Evolutionary conservation across 768 basidiomycete species (phyloP).

Genomic region (Russula sp.): DNA sequence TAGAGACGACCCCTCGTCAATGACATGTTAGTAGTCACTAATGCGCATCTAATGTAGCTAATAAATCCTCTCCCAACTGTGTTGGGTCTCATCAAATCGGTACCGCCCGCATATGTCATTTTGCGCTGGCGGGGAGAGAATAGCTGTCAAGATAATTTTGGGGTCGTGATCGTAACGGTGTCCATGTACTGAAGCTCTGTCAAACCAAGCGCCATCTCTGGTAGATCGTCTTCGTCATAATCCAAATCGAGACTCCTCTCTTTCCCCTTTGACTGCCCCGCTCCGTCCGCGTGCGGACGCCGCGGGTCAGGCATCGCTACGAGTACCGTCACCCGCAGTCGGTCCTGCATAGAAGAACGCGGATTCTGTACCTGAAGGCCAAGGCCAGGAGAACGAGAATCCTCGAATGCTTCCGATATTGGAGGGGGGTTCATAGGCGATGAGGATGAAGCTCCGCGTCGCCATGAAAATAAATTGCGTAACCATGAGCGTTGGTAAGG

Average conservation of each 20-base stretch:
- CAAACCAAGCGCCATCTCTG: slow-evolving; percentile 51
- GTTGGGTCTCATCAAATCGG: not conserved
- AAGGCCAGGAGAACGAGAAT: not conserved
- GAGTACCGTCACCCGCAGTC: slow-evolving; percentile 52
- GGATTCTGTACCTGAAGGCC: not conserved
- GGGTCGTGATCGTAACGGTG: not conserved
- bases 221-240: slow-evolving; percentile 39
- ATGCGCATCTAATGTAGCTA: slow-evolving; percentile 26
- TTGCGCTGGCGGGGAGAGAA: no score
- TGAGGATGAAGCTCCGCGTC: not conserved
- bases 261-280: slow-evolving; percentile 32
- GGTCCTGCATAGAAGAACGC: not conserved
- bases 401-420: not conserved
- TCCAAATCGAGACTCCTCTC: slow-evolving; percentile 31
- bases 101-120: not conserved
- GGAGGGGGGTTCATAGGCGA: not conserved
- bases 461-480: slow-evolving; percentile 17
- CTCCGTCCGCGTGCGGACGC: slow-evolving; percentile 23
- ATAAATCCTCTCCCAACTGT: not conserved
- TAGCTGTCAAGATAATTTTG: not conserved
- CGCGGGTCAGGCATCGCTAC: slow-evolving; percentile 54
- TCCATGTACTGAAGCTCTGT: slow-evolving; percentile 38
- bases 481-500: slow-evolving; percentile 8
- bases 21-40: slow-evolving; percentile 19
- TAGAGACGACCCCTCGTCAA: slow-evolving; percentile 1